Evolutionary conservation across 2,329 filamentous ascomycete genomes (phyloP).

Genomic region (Zymoseptoria ardabiliae): DNA sequence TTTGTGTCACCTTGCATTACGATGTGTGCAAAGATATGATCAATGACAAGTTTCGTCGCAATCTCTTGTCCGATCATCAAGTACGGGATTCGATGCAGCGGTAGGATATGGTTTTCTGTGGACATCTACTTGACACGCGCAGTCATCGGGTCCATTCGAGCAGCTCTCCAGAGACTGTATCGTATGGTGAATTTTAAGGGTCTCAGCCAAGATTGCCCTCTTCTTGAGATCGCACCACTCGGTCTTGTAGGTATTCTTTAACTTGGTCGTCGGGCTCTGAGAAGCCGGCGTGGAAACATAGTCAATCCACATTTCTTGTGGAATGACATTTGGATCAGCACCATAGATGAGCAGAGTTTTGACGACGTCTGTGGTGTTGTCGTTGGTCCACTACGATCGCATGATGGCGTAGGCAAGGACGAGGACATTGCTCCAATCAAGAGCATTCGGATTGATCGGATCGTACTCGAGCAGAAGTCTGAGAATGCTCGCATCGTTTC

Average conservation of each 20-base stretch:
- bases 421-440: background rate
- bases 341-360: background rate
- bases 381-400: background rate
- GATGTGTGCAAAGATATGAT: background rate
- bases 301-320: background rate
- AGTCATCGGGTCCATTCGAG: background rate
- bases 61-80: constrained; percentile 2
- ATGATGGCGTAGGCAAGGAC: background rate
- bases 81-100: background rate
- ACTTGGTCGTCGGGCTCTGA: background rate
- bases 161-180: constrained; percentile 3
- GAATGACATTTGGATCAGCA: background rate
- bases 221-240: background rate
- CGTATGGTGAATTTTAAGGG: background rate
- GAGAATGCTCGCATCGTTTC: background rate
- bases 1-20: background rate
- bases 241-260: background rate
- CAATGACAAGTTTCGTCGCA: constrained; percentile 1
- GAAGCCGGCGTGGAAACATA: background rate
- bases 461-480: background rate
- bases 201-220: background rate
- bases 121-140: background rate
- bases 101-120: background rate
- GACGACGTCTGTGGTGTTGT: background rate
- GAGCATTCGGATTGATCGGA: background rate